phyloP scores from a whole-genome alignment of 805 yeast genomes.

The Pichia deserticola region DNA sequence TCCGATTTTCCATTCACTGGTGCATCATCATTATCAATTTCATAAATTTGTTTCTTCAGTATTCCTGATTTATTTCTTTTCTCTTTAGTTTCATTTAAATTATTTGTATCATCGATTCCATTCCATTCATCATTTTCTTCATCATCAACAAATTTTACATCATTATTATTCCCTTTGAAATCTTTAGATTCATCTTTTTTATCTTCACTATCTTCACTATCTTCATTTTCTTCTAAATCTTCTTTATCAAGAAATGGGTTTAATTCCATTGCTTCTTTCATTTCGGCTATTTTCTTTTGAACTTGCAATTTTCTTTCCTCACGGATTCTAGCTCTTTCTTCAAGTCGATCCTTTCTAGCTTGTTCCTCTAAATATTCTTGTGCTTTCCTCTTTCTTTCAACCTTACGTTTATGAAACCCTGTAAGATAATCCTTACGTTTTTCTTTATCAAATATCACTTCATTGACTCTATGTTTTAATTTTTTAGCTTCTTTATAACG shows the following conservation, averaged over 20 bases:
- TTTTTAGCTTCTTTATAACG: conserved; percentile 64
- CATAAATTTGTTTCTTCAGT: conserved; percentile 37
- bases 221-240: conserved; percentile 22
- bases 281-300: conserved; percentile 53
- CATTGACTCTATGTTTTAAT: conserved; percentile 65
- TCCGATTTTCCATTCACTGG: conserved; percentile 40
- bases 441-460: conserved; percentile 75
- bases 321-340: conserved; percentile 63
- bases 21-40: conserved; percentile 28
- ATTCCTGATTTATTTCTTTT: conserved; percentile 30
- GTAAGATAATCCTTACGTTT: conserved; percentile 80
- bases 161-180: conserved; percentile 9
- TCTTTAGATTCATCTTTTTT: conserved; percentile 8
- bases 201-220: conserved; percentile 19
- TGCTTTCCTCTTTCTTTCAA: conserved; percentile 84
- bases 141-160: conserved; percentile 17
- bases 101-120: conserved; percentile 31
- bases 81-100: conserved; percentile 8
- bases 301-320: conserved; percentile 65
- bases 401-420: conserved; percentile 91
- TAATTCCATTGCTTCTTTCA: conserved; percentile 31
- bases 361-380: conserved; percentile 68
- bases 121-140: conserved; percentile 30
- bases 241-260: conserved; percentile 12
- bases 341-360: conserved; percentile 62